These are phyloP conservation scores for Apostasia shenzhenica DNA, from an alignment of 106 monocot species.

Conservation along the genomic window DNA sequence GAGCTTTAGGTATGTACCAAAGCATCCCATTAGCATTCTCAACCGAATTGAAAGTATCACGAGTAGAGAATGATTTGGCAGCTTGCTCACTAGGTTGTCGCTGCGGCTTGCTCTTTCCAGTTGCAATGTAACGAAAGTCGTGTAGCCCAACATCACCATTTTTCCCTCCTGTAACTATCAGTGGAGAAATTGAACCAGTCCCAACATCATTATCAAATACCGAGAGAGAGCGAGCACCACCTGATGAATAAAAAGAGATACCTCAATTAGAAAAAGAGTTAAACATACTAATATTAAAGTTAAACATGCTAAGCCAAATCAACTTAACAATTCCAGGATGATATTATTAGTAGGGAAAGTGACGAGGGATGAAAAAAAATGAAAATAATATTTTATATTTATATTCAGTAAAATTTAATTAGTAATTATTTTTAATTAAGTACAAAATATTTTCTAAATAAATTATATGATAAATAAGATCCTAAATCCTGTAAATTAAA, in stretches of 20 bases:
- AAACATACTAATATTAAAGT: no score
- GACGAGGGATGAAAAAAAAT: no score
- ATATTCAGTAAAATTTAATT: no score
- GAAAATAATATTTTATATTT: no score
- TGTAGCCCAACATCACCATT: conserved; percentile 85
- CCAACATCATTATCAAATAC: conserved; percentile 78
- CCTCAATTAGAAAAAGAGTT: not conserved
- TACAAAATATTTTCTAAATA: no score
- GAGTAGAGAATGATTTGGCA: conserved; percentile 11
- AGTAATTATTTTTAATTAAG: no score
- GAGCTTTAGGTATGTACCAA: conserved; percentile 93
- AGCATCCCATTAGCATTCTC: conserved; percentile 75
- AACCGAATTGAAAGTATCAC: conserved; percentile 21
- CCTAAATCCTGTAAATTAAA: no score
- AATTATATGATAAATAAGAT: no score
- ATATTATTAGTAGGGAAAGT: no score
- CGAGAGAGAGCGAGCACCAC: conserved; percentile 84
- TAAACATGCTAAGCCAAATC: no score
- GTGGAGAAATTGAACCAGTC: conserved; percentile 63
- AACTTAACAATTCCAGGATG: no score
- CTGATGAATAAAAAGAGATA: conserved; percentile 29
- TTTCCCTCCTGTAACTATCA: conserved; percentile 84
- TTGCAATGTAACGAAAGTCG: conserved; percentile 85
- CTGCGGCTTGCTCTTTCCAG: conserved; percentile 60
- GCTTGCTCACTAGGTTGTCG: conserved; percentile 29